These are phyloP conservation scores for Candida yuanshanica DNA, from an alignment of 805 yeast genomes.

Conservation along the genomic window DNA sequence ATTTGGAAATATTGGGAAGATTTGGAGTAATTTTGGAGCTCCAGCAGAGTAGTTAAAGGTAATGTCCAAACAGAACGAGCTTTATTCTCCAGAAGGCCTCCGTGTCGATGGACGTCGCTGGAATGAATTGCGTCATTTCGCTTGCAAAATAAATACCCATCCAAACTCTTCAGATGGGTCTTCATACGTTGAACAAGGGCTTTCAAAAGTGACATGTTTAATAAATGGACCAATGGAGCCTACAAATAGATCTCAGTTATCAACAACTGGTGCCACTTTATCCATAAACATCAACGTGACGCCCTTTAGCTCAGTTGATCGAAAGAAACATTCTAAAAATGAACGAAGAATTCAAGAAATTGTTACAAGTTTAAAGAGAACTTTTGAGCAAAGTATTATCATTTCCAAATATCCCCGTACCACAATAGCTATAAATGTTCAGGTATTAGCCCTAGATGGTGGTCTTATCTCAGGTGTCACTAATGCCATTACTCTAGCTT, in stretches of 20 bases:
- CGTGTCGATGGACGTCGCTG: conserved; percentile 91
- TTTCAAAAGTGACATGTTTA: conserved; percentile 78
- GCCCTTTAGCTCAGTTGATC: conserved; percentile 71
- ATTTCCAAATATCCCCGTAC: conserved; percentile 78
- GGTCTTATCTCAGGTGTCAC: conserved; percentile 74
- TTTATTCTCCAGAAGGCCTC: conserved; percentile 93
- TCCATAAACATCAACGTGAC: conserved; percentile 66
- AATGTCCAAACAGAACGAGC: conserved; percentile 64
- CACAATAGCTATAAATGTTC: conserved; percentile 64
- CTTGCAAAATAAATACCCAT: conserved; percentile 81
- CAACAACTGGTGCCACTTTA: conserved; percentile 48
- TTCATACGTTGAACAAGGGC: conserved; percentile 86
- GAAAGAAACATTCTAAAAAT: conserved; percentile 61
- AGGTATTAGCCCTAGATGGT: conserved; percentile 87
- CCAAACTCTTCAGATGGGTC: conserved; percentile 89
- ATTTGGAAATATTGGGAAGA: no score
- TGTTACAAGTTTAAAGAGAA: conserved; percentile 58
- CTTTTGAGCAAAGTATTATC: conserved; percentile 71
- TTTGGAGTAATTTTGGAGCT: no score
- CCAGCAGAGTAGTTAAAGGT: no score
- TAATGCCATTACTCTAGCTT: conserved; percentile 82
- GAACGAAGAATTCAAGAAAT: conserved; percentile 70
- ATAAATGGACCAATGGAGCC: conserved; percentile 93
- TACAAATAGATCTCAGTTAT: conserved; percentile 42
- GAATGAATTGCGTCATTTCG: conserved; percentile 84